A percentile compares a stretch with the other conserved stretches of the same genome.
Conservation (phyloP, 768 basidiomycete genomes). For the Cyathus striatus region DNA sequence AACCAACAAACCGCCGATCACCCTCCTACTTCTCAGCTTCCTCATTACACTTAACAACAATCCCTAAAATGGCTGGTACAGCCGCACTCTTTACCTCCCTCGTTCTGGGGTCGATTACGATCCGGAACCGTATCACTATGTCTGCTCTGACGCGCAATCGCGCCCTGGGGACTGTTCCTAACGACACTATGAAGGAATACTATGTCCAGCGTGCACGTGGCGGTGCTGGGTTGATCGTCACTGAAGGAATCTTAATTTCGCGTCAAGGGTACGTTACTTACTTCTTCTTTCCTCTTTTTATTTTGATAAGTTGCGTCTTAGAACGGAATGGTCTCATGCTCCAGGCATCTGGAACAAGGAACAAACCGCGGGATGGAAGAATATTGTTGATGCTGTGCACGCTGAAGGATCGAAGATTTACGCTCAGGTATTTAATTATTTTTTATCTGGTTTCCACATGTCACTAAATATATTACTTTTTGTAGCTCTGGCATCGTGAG, state of each 20-base stretch:
- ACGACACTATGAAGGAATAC: constrained; percentile 30
- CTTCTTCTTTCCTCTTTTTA: background rate
- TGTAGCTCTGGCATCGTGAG: constrained; percentile 32
- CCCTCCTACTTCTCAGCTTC: too few species aligned
- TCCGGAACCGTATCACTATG: constrained; percentile 35
- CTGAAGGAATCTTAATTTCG: constrained; percentile 33
- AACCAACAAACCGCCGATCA: too few species aligned
- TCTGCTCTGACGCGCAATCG: constrained; percentile 36
- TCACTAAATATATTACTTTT: background rate
- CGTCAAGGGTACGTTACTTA: constrained; percentile 30
- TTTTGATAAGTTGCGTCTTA: constrained; percentile 8
- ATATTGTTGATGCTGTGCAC: constrained; percentile 42
- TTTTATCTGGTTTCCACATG: background rate
- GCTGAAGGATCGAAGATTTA: constrained; percentile 37
- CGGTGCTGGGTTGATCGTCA: constrained; percentile 32
- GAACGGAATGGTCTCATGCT: constrained; percentile 37
- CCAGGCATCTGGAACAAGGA: constrained; percentile 44
- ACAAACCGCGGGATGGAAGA: constrained; percentile 40
- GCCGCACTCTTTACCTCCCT: background rate
- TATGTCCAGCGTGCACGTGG: constrained; percentile 32
- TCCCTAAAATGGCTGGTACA: background rate
- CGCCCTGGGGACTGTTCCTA: constrained; percentile 29
- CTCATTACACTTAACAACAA: too few species aligned
- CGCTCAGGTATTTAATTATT: constrained; percentile 25
- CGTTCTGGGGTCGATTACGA: constrained; percentile 24